Evolutionary conservation across 2,329 filamentous ascomycete genomes (phyloP).

Genomic region (Plenodomus tracheiphilus): DNA sequence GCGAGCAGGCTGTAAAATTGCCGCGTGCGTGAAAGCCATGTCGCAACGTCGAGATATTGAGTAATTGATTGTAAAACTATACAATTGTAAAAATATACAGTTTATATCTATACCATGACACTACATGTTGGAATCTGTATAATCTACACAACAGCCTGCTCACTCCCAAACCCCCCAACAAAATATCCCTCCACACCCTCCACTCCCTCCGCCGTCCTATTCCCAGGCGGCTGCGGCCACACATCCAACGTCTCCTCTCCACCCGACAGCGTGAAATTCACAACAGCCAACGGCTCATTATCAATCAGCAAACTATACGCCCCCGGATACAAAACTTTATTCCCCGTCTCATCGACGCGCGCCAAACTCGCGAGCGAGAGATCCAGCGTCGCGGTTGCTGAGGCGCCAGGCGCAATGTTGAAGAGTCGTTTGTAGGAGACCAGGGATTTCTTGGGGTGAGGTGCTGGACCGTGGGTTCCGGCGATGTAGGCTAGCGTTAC

Average conservation of each 20-base stretch:
- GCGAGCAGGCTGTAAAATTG: conserved; percentile 8
- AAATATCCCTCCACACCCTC: conserved; percentile 25
- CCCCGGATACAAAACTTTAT: conserved; percentile 59
- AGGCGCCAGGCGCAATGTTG: conserved; percentile 44
- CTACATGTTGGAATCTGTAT: too few relatives aligned
- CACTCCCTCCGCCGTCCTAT: conserved; percentile 23
- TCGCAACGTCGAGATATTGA: too few relatives aligned
- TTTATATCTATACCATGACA: background rate
- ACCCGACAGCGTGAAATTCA: conserved; percentile 31
- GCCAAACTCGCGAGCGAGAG: conserved; percentile 57
- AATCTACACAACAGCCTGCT: background rate
- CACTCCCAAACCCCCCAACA: conserved; percentile 20
- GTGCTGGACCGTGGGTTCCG: conserved; percentile 53
- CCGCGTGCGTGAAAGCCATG: background rate
- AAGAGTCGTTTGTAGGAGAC: conserved; percentile 55
- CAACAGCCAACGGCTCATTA: conserved; percentile 15
- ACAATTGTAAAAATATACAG: background rate
- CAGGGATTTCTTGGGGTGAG: conserved; percentile 58
- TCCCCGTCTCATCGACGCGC: conserved; percentile 55
- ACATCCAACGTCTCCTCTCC: conserved; percentile 23
- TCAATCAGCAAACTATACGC: conserved; percentile 47
- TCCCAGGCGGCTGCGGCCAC: conserved; percentile 33
- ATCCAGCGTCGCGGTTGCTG: conserved; percentile 43
- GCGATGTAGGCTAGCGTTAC: conserved; percentile 57
- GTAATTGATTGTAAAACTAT: background rate